Evolutionary conservation across 208 protist genomes (phyloP).

Genomic region (Crithidia thermophila): DNA sequence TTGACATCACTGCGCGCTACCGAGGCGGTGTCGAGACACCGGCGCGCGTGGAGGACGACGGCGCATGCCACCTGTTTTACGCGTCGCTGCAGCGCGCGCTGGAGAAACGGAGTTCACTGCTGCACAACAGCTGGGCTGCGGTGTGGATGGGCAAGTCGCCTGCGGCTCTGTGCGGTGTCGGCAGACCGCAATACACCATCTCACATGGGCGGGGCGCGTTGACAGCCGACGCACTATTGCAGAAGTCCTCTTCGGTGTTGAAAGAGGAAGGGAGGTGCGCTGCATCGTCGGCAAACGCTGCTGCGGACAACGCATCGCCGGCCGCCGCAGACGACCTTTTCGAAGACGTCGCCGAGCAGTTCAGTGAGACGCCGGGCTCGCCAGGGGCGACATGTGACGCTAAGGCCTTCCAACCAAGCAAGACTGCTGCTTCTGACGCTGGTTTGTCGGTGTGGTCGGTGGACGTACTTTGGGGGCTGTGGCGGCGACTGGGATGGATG

Average conservation of each 20-base stretch:
- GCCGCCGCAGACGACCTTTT: slow-evolving; percentile 4
- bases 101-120: too few relatives aligned
- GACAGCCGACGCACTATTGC: too few relatives aligned
- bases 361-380: too few relatives aligned
- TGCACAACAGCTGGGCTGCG: background rate
- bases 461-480: slow-evolving; percentile 19
- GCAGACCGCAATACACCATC: background rate
- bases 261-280: background rate
- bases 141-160: too few relatives aligned
- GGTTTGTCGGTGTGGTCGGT: slow-evolving; percentile 8
- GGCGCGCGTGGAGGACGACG: background rate
- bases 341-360: too few relatives aligned
- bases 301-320: too few relatives aligned
- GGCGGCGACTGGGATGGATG: slow-evolving; percentile 26
- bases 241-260: background rate
- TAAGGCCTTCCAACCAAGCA: too few relatives aligned
- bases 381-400: too few relatives aligned
- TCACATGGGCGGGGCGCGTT: too few relatives aligned
- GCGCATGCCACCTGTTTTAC: slow-evolving; percentile 13
- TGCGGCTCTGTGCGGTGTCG: background rate
- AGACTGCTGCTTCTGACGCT: too few relatives aligned
- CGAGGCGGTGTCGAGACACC: background rate
- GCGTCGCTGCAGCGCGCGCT: slow-evolving; percentile 12
- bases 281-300: background rate
- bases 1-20: slow-evolving; percentile 14